phyloP scores from a whole-genome alignment of 176 grass and related monocot genomes.

The Ensete ventricosum region DNA sequence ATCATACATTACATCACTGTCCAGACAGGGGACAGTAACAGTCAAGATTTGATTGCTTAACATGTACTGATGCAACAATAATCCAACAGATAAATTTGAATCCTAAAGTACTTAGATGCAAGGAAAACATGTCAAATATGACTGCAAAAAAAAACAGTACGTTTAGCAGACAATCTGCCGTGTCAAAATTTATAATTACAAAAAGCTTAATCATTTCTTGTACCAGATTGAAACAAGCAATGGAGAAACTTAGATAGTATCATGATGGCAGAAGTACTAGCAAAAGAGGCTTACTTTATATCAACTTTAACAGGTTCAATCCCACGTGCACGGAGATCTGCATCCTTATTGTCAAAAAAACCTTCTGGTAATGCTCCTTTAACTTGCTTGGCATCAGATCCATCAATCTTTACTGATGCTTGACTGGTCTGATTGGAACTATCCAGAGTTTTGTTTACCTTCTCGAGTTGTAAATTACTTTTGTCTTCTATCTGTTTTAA shows the following conservation, averaged over 20 bases:
- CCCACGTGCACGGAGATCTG: constrained; percentile 82
- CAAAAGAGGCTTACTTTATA: constrained; percentile 42
- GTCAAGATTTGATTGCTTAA: background rate
- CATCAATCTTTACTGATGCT: constrained; percentile 21
- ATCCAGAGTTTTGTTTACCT: constrained; percentile 31
- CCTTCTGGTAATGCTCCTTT: constrained; percentile 83
- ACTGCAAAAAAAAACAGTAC: background rate
- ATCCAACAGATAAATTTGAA: background rate
- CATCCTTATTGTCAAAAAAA: constrained; percentile 98
- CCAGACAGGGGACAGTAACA: background rate
- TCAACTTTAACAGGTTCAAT: constrained; percentile 69
- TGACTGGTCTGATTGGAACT: constrained; percentile 26
- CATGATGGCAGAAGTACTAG: background rate
- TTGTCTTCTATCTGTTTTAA: constrained; percentile 23
- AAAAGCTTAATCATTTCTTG: background rate
- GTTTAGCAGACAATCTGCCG: background rate
- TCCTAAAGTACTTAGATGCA: too few relatives aligned
- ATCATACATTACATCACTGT: background rate
- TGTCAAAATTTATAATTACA: background rate
- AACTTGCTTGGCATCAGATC: constrained; percentile 30
- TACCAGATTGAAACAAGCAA: background rate
- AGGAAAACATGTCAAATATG: background rate
- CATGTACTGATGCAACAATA: background rate
- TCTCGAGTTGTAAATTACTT: background rate
- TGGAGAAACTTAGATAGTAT: background rate